phyloP scores from a whole-genome alignment of 2,329 filamentous ascomycete genomes.

The Aspergillus neoniger region DNA sequence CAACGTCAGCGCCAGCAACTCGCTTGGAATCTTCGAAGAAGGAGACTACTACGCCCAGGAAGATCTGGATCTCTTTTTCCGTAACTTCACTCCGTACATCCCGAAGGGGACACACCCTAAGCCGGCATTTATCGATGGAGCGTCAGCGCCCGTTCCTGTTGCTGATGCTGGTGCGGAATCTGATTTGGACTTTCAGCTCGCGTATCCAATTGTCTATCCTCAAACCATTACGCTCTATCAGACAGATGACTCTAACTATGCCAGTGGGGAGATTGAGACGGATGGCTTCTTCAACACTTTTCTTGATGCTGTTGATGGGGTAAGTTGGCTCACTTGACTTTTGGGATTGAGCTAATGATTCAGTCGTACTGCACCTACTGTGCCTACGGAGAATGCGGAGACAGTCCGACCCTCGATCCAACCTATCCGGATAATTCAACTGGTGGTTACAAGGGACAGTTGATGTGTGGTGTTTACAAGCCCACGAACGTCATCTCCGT shows the following conservation, averaged over 20 bases:
- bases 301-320: constrained; percentile 11
- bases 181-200: constrained; percentile 9
- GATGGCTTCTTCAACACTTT: constrained; percentile 10
- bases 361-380: constrained; percentile 12
- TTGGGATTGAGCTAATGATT: not conserved
- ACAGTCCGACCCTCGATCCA: constrained; percentile 5
- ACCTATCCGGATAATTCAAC: constrained; percentile 1
- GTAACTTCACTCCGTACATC: not conserved
- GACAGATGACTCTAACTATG: constrained; percentile 8
- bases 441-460: constrained; percentile 3
- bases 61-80: constrained; percentile 10
- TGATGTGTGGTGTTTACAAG: constrained; percentile 12
- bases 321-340: not conserved
- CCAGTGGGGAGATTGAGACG: not conserved
- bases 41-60: constrained; percentile 12
- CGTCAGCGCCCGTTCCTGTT: not conserved
- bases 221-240: constrained; percentile 8
- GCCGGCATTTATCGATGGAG: constrained; percentile 9
- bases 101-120: constrained; percentile 9
- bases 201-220: constrained; percentile 9
- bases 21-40: constrained; percentile 10
- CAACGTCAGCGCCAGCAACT: constrained; percentile 7
- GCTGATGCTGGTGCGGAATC: constrained; percentile 4
- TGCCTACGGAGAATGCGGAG: constrained; percentile 10
- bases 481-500: constrained; percentile 12